Evolutionary conservation across 192 early-diverging fungal genomes (phyloP).

Genomic region (Linnemannia exigua): DNA sequence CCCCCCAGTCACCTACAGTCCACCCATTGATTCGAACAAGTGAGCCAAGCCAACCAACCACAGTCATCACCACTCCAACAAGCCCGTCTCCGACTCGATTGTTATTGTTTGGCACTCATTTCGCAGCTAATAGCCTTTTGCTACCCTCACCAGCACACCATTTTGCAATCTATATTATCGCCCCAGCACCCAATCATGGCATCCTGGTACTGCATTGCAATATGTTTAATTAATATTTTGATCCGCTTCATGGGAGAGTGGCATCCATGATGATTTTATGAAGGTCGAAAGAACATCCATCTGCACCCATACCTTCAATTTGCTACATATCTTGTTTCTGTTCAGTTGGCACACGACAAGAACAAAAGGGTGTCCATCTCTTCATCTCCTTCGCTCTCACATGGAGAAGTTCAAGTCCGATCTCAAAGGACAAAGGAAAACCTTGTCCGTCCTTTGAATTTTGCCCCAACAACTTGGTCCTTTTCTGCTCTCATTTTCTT

Average conservation of each 20-base stretch:
- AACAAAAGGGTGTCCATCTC: not conserved
- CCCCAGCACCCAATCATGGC: not conserved
- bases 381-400: slow-evolving; percentile 25
- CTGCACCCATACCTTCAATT: no score
- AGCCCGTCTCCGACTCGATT: not conserved
- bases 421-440: not conserved
- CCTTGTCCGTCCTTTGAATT: no score
- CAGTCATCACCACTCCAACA: not conserved
- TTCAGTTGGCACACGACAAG: not conserved
- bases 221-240: not conserved
- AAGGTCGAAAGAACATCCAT: no score
- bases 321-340: not conserved
- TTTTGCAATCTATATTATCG: not conserved
- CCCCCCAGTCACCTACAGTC: not conserved
- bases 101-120: not conserved
- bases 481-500: not conserved
- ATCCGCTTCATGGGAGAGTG: not conserved
- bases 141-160: not conserved
- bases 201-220: not conserved
- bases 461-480: slow-evolving; percentile 36
- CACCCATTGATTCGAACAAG: not conserved
- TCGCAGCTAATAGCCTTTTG: not conserved
- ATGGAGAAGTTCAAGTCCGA: slow-evolving; percentile 22
- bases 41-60: not conserved
- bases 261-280: not conserved